These are phyloP conservation scores for Exophiala xenobiotica DNA, from an alignment of 2,329 filamentous ascomycete genomes.

Conservation along the genomic window DNA sequence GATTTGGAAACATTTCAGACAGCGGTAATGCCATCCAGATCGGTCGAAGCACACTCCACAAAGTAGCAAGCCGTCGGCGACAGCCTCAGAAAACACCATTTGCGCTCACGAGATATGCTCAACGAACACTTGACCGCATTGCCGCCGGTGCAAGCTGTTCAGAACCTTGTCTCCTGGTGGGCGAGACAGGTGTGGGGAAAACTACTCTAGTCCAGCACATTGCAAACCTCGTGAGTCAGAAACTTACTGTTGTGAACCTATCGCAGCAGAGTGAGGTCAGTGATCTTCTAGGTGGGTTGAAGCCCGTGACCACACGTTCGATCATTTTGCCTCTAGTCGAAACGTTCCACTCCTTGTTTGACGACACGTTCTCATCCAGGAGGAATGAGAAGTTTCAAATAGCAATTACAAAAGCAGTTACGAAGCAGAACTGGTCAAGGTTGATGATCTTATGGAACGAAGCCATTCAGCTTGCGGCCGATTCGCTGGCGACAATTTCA, in stretches of 20 bases:
- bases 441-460: constrained; percentile 84
- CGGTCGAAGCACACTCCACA: constrained; percentile 63
- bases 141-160: constrained; percentile 75
- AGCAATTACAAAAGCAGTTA: constrained; percentile 73
- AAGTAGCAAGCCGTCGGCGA: constrained; percentile 46
- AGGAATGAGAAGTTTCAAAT: constrained; percentile 87
- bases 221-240: constrained; percentile 78
- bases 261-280: constrained; percentile 97
- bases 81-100: constrained; percentile 54
- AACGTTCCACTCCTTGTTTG: constrained; percentile 87
- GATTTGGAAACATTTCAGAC: constrained; percentile 69
- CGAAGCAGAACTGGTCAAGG: constrained; percentile 82
- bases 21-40: constrained; percentile 60
- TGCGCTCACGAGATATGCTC: constrained; percentile 82
- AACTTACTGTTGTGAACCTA: constrained; percentile 87
- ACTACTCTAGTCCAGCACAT: constrained; percentile 94
- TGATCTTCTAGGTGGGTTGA: constrained; percentile 94
- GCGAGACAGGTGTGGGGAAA: constrained; percentile 97
- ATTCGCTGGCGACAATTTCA: constrained; percentile 51
- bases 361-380: constrained; percentile 78
- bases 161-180: constrained; percentile 93
- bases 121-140: constrained; percentile 83
- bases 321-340: constrained; percentile 88
- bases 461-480: constrained; percentile 81
- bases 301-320: constrained; percentile 86